Evolutionary conservation across 768 basidiomycete species (phyloP), one percentile per base, ranked within the genome.

Genomic region (Gymnopilus junonius): DNA sequence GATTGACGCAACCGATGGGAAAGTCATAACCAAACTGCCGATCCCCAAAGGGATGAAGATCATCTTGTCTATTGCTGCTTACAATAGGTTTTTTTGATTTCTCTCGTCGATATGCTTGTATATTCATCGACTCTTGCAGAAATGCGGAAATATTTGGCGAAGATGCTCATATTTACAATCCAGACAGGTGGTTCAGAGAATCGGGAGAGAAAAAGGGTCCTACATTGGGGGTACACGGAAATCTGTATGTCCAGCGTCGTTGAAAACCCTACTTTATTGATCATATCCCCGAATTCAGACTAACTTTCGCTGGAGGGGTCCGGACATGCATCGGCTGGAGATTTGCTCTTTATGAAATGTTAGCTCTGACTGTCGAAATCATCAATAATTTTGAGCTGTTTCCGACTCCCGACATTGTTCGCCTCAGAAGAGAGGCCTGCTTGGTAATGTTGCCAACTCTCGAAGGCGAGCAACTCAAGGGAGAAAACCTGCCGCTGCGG

Each of bases 321-420:
- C 72, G 82, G 29, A 73, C 80, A 0, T 85, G 82, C 69, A 80
- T 85, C 39, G 83, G 82, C 21, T 85, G 82, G 81, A 71, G 81
- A 60, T 84, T 84, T 62, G 83, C 83, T 4, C 61, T 88, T 1
- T 79, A 82, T 60, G 88, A 90, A 71, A 74, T 88, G 35, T 84
- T 87, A 67, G 73, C 82, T 1, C 80, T 90, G 65, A 77, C 88
- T 4, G 80, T 85, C 6, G 87, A 88, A 69, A 80, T 86, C 37
- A 73, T 89, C 63, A 80, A 82, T 53, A 84, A 86, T 71, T 89
- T 89, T 63, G 82, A 87, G 66, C 79, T 89, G 34, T 69, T 79
- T 62, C 78, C 71, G 4, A 81, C 79, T 1, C 76, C 78, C 17
- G 79, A 80, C 21, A 69, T 82, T 20, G 69, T 73, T 4, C 70